Conservation (phyloP, 2,329 filamentous ascomycete genomes). For the Dactylella cylindrospora region DNA sequence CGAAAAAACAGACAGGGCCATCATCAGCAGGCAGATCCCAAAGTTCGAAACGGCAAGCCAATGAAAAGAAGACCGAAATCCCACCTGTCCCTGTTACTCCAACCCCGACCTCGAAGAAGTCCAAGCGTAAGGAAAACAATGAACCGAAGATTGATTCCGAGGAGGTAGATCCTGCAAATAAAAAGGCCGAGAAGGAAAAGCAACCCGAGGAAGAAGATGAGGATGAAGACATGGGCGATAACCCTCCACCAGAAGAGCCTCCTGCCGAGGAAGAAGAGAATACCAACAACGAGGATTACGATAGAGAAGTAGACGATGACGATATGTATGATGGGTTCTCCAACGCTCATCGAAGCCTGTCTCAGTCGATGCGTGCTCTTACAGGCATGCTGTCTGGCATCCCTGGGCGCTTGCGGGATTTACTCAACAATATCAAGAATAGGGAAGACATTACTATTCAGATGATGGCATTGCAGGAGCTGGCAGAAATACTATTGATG, state of each 20-base stretch:
- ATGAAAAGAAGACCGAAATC: constrained; percentile 36
- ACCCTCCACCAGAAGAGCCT: constrained; percentile 52
- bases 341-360: constrained; percentile 66
- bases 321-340: constrained; percentile 64
- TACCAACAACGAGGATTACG: constrained; percentile 60
- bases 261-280: constrained; percentile 51
- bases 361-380: constrained; percentile 78
- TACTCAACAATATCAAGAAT: constrained; percentile 72
- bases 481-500: constrained; percentile 88
- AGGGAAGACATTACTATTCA: constrained; percentile 86
- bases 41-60: constrained; percentile 27
- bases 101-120: constrained; percentile 26
- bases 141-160: constrained; percentile 20
- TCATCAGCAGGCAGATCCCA: constrained; percentile 19
- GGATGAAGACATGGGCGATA: constrained; percentile 36
- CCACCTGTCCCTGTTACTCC: constrained; percentile 29
- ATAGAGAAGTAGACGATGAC: constrained; percentile 64
- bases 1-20: constrained; percentile 28
- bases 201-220: constrained; percentile 39
- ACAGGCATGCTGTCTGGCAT: constrained; percentile 90
- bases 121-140: constrained; percentile 41
- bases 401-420: constrained; percentile 74
- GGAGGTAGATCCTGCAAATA: constrained; percentile 30
- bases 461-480: constrained; percentile 85
- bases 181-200: constrained; percentile 48